These are phyloP conservation scores for Arachis stenosperma DNA, from an alignment of 306 rosid genomes.

Conservation along the genomic window DNA sequence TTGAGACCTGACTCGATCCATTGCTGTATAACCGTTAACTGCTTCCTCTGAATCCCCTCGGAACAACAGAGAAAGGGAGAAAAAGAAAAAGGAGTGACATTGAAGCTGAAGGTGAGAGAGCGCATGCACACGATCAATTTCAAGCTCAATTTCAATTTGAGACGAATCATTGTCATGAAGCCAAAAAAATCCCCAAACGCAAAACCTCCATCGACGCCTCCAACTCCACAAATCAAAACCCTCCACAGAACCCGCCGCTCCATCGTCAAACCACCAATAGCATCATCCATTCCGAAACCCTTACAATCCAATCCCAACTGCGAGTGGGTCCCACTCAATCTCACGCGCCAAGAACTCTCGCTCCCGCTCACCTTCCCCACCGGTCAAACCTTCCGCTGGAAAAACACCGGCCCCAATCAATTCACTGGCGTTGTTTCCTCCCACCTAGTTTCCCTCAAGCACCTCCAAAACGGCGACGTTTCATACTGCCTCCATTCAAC, in stretches of 20 bases:
- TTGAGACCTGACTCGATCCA: too few relatives aligned
- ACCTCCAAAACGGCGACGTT: slow-evolving; percentile 68
- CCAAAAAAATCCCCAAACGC: slow-evolving; percentile 48
- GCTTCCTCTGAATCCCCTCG: too few relatives aligned
- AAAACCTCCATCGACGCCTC: slow-evolving; percentile 50
- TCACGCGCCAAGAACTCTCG: slow-evolving; percentile 67
- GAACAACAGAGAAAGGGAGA: too few relatives aligned
- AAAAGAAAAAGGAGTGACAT: not conserved
- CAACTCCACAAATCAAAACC: slow-evolving; percentile 51
- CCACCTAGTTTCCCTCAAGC: slow-evolving; percentile 80
- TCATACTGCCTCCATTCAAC: slow-evolving; percentile 63
- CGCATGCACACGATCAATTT: slow-evolving; percentile 3
- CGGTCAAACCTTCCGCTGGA: slow-evolving; percentile 98
- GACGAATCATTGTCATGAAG: slow-evolving; percentile 39
- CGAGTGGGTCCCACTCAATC: slow-evolving; percentile 67
- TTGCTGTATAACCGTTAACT: too few relatives aligned
- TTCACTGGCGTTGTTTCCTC: slow-evolving; percentile 79
- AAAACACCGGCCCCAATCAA: slow-evolving; percentile 64
- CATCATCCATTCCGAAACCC: slow-evolving; percentile 4
- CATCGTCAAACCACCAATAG: not conserved
- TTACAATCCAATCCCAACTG: slow-evolving; percentile 22
- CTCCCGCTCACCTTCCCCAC: slow-evolving; percentile 94
- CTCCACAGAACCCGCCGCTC: slow-evolving; percentile 29
- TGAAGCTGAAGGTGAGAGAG: not conserved
- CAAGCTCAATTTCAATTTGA: slow-evolving; percentile 27